Evolutionary conservation across 2,329 filamentous ascomycete genomes (phyloP).

Genomic region (Epichloe elymi): DNA sequence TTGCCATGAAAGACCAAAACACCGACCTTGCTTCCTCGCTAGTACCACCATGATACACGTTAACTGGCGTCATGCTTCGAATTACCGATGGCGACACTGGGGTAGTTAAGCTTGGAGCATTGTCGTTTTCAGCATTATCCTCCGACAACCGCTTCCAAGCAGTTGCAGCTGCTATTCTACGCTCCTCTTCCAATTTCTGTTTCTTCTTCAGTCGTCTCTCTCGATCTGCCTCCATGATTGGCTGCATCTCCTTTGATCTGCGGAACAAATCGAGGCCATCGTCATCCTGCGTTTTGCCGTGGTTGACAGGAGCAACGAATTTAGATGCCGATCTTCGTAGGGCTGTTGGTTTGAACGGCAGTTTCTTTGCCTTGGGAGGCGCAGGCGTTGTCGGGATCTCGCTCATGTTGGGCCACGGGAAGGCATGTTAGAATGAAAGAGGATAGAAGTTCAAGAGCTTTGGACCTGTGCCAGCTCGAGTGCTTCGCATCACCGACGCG

Average conservation of each 20-base stretch:
- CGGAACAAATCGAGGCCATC: conserved; percentile 35
- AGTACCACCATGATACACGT: not conserved
- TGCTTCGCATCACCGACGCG: not conserved
- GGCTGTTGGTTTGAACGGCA: conserved; percentile 38
- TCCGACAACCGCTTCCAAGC: conserved; percentile 13
- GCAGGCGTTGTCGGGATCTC: conserved; percentile 15
- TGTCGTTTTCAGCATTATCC: conserved; percentile 7
- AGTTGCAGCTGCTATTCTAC: conserved; percentile 3
- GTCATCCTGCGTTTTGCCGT: conserved; percentile 12
- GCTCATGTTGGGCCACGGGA: conserved; percentile 15
- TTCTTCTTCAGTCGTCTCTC: conserved; percentile 18
- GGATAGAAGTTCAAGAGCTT: not conserved
- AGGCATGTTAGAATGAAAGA: not conserved
- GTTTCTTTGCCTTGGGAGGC: conserved; percentile 23
- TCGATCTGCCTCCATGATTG: conserved; percentile 28
- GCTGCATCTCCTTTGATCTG: conserved; percentile 36
- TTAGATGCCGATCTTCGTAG: conserved; percentile 19
- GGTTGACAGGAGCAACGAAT: conserved; percentile 3
- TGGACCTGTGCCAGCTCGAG: not conserved
- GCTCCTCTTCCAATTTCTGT: conserved; percentile 12
- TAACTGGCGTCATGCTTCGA: not conserved
- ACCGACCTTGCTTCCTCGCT: not conserved
- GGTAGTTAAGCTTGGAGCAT: not conserved
- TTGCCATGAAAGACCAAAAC: not conserved
- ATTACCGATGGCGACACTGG: not conserved